phyloP scores from a whole-genome alignment of 1,139 yeast genomes.

The Suzukiozyma palmioleophila region DNA sequence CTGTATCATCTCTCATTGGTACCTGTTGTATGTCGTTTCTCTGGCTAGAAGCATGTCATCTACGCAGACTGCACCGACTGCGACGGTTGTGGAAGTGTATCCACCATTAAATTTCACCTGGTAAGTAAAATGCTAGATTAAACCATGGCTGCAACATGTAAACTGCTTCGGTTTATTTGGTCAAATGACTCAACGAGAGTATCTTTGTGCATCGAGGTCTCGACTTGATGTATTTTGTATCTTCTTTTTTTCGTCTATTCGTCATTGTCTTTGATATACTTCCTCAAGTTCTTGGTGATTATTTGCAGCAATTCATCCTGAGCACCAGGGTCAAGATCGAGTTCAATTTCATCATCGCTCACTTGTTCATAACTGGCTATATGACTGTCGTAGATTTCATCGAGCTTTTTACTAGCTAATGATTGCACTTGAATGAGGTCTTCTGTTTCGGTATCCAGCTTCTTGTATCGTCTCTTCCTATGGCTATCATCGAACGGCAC shows the following conservation, averaged over 20 bases:
- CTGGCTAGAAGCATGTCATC: too few relatives aligned
- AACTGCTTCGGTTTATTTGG: too few relatives aligned
- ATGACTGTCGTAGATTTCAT: constrained; percentile 18
- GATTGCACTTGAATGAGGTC: constrained; percentile 27
- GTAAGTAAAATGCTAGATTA: too few relatives aligned
- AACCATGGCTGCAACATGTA: too few relatives aligned
- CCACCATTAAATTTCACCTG: too few relatives aligned
- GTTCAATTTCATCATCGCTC: constrained; percentile 2
- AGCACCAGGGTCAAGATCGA: constrained; percentile 4
- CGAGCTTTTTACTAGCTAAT: constrained; percentile 20
- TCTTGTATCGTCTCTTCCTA: constrained; percentile 7
- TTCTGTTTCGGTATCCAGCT: constrained; percentile 12
- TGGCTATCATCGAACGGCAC: constrained; percentile 3
- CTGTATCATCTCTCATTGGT: too few relatives aligned
- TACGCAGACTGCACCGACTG: too few relatives aligned
- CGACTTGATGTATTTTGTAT: too few relatives aligned
- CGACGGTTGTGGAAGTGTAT: too few relatives aligned
- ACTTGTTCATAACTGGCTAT: constrained; percentile 10
- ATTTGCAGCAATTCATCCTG: constrained; percentile 3
- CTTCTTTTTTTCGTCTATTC: not conserved
- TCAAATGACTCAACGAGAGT: too few relatives aligned
- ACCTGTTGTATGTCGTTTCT: too few relatives aligned
- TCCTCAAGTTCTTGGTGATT: constrained; percentile 10
- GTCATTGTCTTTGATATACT: constrained; percentile 6
- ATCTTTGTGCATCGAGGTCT: too few relatives aligned